Base-by-base conservation (phyloP, 1,284 basidiomycete species). In the Tylopilus orsonianus region DNA sequence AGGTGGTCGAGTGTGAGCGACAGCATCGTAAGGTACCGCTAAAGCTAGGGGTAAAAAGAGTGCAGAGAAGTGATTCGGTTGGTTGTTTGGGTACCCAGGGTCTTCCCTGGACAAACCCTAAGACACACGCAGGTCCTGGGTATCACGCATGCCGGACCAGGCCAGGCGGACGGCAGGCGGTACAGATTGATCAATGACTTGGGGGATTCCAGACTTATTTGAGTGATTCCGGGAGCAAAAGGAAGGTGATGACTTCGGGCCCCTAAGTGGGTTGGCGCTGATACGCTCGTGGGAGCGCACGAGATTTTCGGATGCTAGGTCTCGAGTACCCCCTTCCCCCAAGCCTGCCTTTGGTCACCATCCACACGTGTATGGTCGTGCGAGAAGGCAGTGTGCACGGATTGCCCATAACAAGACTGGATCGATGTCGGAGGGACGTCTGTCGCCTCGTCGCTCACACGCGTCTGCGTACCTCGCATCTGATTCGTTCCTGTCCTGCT, bases 1-100 rank as follows among this genome's bases (percentile, higher is more conserved):
- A 64, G 49, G 46, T 64, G 60, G 63, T 58, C 13, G 61, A 66
- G 57, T 37, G 60, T 60, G 63, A 61, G 63, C 59, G 60, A 61
- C n/a, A 64, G 60, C 60, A 61, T 66, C 49, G 48, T 60, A 50
- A 52, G 49, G 51, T 26, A 48, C 56, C 44, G 5, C 46, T 49
- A 32, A 30, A 52, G 47, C 59, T 62, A 64, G 59, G 61, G 61
- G 56, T 38, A 41, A 38, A 30, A 33, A 35, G 57, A 51, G 50
- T 55, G 47, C 56, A 48, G 54, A 50, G 57, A 52, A 36, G 55
- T 41, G 48, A 49, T 60, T 65, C 48, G 51, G 61, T 58, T 40
- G 54, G 49, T 41, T 13, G 49, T 47, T 60, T 60, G 49, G 41
- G 52, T 56, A 64, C 51, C 53, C 49, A 62, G 57, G 61, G 60